These are phyloP conservation scores for Penicillium antarcticum DNA, from an alignment of 495 filamentous ascomycete genomes.

Conservation along the genomic window DNA sequence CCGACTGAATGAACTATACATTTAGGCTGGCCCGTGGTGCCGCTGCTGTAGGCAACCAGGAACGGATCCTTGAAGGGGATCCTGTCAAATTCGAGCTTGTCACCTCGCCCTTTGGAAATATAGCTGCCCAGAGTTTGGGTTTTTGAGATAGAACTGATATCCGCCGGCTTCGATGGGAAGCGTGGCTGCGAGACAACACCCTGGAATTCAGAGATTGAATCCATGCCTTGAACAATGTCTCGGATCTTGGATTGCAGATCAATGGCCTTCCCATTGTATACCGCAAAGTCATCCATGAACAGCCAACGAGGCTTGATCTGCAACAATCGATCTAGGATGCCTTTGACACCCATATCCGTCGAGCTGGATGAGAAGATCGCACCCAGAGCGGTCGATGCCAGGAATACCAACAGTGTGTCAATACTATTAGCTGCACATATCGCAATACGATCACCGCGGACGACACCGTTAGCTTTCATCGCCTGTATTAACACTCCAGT, in stretches of 20 bases:
- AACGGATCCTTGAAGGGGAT: conserved; percentile 55
- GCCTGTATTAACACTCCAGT: conserved; percentile 58
- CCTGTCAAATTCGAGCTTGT: conserved; percentile 52
- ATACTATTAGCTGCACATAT: conserved; percentile 70
- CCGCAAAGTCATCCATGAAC: conserved; percentile 73
- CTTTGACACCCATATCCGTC: conserved; percentile 77
- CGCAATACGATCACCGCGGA: conserved; percentile 67
- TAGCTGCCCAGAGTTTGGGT: conserved; percentile 53
- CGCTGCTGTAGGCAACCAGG: conserved; percentile 72
- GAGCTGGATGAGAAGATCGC: conserved; percentile 68
- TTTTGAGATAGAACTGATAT: conserved; percentile 53
- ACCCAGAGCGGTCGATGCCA: conserved; percentile 63
- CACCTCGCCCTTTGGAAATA: conserved; percentile 38
- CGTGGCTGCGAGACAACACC: conserved; percentile 65
- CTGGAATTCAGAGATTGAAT: conserved; percentile 53
- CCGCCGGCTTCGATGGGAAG: conserved; percentile 52
- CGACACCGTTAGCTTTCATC: conserved; percentile 59
- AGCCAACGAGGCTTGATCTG: conserved; percentile 70
- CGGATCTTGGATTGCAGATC: conserved; percentile 70
- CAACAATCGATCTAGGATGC: conserved; percentile 67
- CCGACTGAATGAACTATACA: conserved; percentile 65
- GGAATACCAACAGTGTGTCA: conserved; percentile 64
- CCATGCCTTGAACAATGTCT: conserved; percentile 61
- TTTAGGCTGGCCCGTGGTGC: conserved; percentile 78
- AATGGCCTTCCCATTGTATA: conserved; percentile 75